Conservation (phyloP, 2,329 filamentous ascomycete genomes). For the Diaporthe caulivora region DNA sequence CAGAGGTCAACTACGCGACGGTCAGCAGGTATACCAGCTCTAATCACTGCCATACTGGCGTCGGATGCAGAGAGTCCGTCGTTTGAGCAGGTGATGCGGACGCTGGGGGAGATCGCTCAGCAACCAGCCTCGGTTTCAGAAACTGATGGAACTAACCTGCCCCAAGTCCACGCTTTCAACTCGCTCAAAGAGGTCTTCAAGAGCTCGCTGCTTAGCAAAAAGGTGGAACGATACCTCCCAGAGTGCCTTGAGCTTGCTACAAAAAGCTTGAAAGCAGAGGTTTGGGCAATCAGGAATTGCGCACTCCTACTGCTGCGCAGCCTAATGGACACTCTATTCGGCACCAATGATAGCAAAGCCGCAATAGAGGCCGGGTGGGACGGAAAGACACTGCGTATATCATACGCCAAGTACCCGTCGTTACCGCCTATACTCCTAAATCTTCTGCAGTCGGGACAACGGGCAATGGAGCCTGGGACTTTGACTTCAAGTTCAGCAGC, state of each 20-base stretch:
- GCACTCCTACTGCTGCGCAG: slow-evolving; percentile 90
- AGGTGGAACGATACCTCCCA: slow-evolving; percentile 80
- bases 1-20: slow-evolving; percentile 87
- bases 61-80: slow-evolving; percentile 71
- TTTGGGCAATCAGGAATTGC: slow-evolving; percentile 97
- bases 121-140: slow-evolving; percentile 65
- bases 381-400: slow-evolving; percentile 72
- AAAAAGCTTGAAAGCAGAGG: slow-evolving; percentile 80
- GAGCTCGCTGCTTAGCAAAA: slow-evolving; percentile 79
- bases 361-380: slow-evolving; percentile 73
- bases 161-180: slow-evolving; percentile 95
- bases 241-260: slow-evolving; percentile 84
- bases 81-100: slow-evolving; percentile 73
- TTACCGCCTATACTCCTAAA: slow-evolving; percentile 73
- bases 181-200: slow-evolving; percentile 94
- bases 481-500: slow-evolving; percentile 55
- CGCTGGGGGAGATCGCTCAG: slow-evolving; percentile 71
- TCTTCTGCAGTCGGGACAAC: slow-evolving; percentile 68
- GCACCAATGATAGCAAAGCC: slow-evolving; percentile 78
- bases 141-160: slow-evolving; percentile 75
- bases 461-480: slow-evolving; percentile 54
- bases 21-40: slow-evolving; percentile 90
- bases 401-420: slow-evolving; percentile 77
- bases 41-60: slow-evolving; percentile 84
- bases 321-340: slow-evolving; percentile 83